Evolutionary conservation across 1,139 yeast genomes (phyloP).

Genomic region (Yamadazyma siamensis): DNA sequence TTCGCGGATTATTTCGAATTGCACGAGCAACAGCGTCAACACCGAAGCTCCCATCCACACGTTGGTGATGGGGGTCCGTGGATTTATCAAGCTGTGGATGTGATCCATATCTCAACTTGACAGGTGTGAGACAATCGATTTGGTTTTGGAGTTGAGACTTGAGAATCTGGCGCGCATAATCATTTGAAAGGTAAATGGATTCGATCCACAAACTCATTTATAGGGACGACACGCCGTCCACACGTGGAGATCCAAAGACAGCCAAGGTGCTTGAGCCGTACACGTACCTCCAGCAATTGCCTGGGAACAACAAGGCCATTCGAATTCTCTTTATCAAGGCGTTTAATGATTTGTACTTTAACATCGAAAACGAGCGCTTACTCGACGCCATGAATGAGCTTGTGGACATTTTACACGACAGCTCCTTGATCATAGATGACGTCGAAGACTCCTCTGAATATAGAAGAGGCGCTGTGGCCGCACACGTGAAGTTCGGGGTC

Average conservation of each 20-base stretch:
- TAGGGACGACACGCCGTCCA: slow-evolving; percentile 12
- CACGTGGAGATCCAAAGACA: slow-evolving; percentile 10
- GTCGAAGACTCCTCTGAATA: slow-evolving; percentile 73
- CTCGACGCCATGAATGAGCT: slow-evolving; percentile 21
- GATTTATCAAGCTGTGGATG: too few species aligned
- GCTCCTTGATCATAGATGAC: slow-evolving; percentile 60
- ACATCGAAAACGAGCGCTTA: slow-evolving; percentile 18
- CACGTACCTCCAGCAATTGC: slow-evolving; percentile 25
- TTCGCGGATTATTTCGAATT: too few species aligned
- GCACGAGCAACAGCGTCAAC: too few species aligned
- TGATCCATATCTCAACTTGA: too few species aligned
- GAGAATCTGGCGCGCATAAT: too few species aligned
- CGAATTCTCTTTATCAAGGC: slow-evolving; percentile 27
- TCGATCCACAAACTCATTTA: slow-evolving; percentile 12
- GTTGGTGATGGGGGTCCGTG: too few species aligned
- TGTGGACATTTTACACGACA: slow-evolving; percentile 27
- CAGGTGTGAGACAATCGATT: too few species aligned
- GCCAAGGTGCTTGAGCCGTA: slow-evolving; percentile 22
- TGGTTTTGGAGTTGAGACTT: too few species aligned
- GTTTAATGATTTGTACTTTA: slow-evolving; percentile 30
- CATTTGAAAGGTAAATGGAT: too few species aligned
- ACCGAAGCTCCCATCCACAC: too few species aligned
- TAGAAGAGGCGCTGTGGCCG: slow-evolving; percentile 75
- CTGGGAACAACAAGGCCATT: slow-evolving; percentile 32
- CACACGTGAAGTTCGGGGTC: slow-evolving; percentile 71